phyloP scores from a whole-genome alignment of 2,329 filamentous ascomycete species.

The Ceratocystis cubensis region DNA sequence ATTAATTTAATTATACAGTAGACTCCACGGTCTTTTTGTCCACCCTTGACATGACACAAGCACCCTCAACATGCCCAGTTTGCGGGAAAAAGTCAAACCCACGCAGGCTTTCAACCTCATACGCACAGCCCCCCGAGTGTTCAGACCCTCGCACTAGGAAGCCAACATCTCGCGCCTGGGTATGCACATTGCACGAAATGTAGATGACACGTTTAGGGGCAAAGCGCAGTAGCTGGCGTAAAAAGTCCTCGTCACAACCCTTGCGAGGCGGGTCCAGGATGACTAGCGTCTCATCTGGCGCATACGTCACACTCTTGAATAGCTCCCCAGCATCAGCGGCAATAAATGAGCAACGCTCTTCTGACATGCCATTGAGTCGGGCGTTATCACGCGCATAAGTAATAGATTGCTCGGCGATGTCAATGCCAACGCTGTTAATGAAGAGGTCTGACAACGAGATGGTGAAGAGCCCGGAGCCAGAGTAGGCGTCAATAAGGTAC shows the following conservation, averaged over 20 bases:
- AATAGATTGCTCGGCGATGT: slow-evolving; percentile 73
- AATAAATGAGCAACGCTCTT: slow-evolving; percentile 65
- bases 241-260: slow-evolving; percentile 77
- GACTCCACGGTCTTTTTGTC: slow-evolving; percentile 5
- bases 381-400: slow-evolving; percentile 68
- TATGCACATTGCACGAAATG: slow-evolving; percentile 96
- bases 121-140: slow-evolving; percentile 35
- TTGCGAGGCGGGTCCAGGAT: slow-evolving; percentile 95
- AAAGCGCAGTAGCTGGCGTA: slow-evolving; percentile 66
- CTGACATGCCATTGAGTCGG: slow-evolving; percentile 54
- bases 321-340: slow-evolving; percentile 76
- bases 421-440: slow-evolving; percentile 75
- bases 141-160: slow-evolving; percentile 61
- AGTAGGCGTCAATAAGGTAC: slow-evolving; percentile 95
- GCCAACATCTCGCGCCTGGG: slow-evolving; percentile 85
- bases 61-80: slow-evolving; percentile 57
- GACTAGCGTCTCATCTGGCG: slow-evolving; percentile 70
- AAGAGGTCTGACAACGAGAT: slow-evolving; percentile 81
- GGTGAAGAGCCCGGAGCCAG: slow-evolving; percentile 91
- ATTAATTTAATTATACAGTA: background rate
- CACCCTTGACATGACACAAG: slow-evolving; percentile 20
- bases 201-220: slow-evolving; percentile 74
- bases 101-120: slow-evolving; percentile 77
- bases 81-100: slow-evolving; percentile 98
- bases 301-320: slow-evolving; percentile 46